phyloP scores from a whole-genome alignment of 2,329 filamentous ascomycete species.

The Calonectria montana region DNA sequence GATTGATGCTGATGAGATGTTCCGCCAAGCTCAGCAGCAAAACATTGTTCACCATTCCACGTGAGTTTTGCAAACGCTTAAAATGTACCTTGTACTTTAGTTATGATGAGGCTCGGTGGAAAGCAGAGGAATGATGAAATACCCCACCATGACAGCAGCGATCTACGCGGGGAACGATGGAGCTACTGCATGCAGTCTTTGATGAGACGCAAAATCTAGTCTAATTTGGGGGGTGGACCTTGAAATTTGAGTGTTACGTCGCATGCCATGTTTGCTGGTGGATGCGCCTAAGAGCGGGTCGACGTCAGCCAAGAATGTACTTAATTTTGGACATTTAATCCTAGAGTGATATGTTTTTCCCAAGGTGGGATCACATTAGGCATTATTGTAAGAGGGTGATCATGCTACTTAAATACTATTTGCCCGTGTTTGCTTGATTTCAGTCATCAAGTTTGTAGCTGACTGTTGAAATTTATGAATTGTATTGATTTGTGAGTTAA shows the following conservation, averaged over 20 bases:
- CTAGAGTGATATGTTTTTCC: not conserved
- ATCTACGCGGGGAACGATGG: not conserved
- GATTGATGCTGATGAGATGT: slow-evolving; percentile 18
- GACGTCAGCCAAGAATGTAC: not conserved
- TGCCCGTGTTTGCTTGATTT: no score
- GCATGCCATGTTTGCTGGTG: not conserved
- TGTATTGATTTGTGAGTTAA: no score
- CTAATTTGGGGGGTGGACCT: not conserved
- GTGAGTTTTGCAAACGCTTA: not conserved
- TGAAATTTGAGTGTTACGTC: not conserved
- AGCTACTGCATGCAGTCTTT: not conserved
- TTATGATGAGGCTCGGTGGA: not conserved
- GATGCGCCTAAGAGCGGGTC: not conserved
- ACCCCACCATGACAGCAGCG: slow-evolving; percentile 1
- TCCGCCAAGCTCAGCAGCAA: slow-evolving; percentile 26
- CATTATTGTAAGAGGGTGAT: no score
- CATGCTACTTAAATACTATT: no score
- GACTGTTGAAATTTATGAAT: no score
- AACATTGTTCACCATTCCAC: not conserved
- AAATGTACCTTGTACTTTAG: not conserved
- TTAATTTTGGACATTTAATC: not conserved
- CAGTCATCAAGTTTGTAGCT: no score
- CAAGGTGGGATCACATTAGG: no score
- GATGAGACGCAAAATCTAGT: not conserved
- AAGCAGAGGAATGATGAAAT: not conserved